phyloP scores from a whole-genome alignment of 1,284 basidiomycete genomes.

The Heterobasidion irregulare region DNA sequence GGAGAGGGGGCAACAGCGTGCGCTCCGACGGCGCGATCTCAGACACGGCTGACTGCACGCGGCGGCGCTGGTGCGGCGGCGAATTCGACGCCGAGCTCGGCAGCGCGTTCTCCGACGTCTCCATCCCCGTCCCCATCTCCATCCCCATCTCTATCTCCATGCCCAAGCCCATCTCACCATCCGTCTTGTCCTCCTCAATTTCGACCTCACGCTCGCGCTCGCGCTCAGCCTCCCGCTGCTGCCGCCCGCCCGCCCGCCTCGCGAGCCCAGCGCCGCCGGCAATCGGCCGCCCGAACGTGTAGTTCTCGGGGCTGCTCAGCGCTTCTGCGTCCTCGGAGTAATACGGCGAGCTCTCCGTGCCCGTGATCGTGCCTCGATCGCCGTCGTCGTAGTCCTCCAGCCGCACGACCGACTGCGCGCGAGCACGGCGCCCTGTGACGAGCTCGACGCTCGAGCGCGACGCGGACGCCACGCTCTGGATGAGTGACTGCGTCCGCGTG shows the following conservation, averaged over 20 bases:
- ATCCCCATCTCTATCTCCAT: too few species aligned
- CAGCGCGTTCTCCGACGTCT: not conserved
- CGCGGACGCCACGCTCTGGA: slow-evolving; percentile 54
- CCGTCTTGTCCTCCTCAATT: not conserved
- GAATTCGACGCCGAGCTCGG: slow-evolving; percentile 3
- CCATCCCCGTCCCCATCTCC: not conserved
- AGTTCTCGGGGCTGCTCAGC: slow-evolving; percentile 49
- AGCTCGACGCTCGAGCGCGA: slow-evolving; percentile 54
- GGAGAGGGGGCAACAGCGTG: slow-evolving; percentile 5
- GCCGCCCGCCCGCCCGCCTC: slow-evolving; percentile 14
- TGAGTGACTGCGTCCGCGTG: slow-evolving; percentile 51
- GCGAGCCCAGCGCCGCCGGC: slow-evolving; percentile 10
- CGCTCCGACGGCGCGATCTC: slow-evolving; percentile 14
- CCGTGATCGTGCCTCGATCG: not conserved
- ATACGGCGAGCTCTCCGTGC: slow-evolving; percentile 20
- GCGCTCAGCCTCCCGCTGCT: not conserved
- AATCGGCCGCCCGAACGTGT: slow-evolving; percentile 60
- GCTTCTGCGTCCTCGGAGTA: slow-evolving; percentile 31
- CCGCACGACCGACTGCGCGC: slow-evolving; percentile 50
- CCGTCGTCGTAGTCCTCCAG: slow-evolving; percentile 23
- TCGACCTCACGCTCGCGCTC: slow-evolving; percentile 15
- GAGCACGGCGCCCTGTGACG: slow-evolving; percentile 33
- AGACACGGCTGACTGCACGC: slow-evolving; percentile 16
- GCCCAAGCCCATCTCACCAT: not conserved
- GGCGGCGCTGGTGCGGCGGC: slow-evolving; percentile 10